phyloP scores from a whole-genome alignment of 495 filamentous ascomycete genomes.

The Pyronema omphalodes region DNA sequence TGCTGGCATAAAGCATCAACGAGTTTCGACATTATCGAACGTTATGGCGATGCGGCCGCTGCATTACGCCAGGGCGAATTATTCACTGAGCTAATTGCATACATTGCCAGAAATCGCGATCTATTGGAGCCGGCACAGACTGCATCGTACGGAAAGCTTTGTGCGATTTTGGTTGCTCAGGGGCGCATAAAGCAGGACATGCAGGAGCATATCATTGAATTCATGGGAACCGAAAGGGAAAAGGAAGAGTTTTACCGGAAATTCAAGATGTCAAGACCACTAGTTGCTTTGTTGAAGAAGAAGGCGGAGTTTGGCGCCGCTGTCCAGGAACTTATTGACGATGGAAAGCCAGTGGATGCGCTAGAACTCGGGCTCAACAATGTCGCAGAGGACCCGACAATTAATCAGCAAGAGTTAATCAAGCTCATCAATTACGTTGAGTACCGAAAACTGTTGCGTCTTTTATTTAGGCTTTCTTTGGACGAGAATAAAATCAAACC shows the following conservation, averaged over 20 bases:
- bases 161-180: conserved; percentile 10
- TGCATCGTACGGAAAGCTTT: conserved; percentile 6
- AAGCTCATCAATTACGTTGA: background rate
- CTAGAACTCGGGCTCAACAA: background rate
- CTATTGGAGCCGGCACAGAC: background rate
- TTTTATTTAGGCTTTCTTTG: background rate
- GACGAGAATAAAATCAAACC: background rate
- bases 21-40: conserved; percentile 1
- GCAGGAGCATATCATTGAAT: background rate
- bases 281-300: background rate
- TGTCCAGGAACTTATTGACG: background rate
- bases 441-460: background rate
- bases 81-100: conserved; percentile 7
- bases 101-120: conserved; percentile 2
- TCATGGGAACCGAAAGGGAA: conserved; percentile 5
- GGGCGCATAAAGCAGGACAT: conserved; percentile 8
- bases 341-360: background rate
- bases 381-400: background rate
- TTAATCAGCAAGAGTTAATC: background rate
- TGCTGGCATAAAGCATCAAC: conserved; percentile 4
- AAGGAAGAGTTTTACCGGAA: conserved; percentile 11
- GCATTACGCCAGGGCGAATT: conserved; percentile 1
- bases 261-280: conserved; percentile 6
- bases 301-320: background rate
- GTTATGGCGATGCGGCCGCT: conserved; percentile 7